Conservation (phyloP, 2,329 filamentous ascomycete genomes). For the Xylariaceae sp. region DNA sequence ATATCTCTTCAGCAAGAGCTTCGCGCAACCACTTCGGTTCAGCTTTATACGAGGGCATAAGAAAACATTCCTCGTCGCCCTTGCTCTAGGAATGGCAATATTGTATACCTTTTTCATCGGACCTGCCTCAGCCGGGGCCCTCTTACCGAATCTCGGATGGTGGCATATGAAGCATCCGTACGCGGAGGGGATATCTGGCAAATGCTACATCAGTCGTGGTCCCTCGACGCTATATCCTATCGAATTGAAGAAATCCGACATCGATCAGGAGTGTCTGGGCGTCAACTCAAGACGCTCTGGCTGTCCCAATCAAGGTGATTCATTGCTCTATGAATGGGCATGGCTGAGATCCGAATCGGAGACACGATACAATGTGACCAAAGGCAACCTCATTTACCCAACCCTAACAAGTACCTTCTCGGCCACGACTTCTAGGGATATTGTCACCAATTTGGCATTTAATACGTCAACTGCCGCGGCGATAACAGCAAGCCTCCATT, state of each 20-base stretch:
- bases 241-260: neutral
- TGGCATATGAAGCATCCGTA: conserved; percentile 4
- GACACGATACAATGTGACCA: conserved; percentile 3
- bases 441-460: neutral
- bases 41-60: neutral
- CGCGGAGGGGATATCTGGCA: neutral
- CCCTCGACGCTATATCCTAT: conserved; percentile 3
- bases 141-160: conserved; percentile 5
- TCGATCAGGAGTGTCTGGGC: neutral
- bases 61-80: conserved; percentile 2
- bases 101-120: conserved; percentile 11
- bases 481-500: conserved; percentile 7
- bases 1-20: conserved; percentile 10
- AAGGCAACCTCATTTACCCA: conserved; percentile 6
- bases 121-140: conserved; percentile 9
- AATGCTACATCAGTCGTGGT: conserved; percentile 1
- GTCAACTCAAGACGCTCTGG: neutral
- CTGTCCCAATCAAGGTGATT: conserved; percentile 3
- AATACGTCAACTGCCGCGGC: conserved; percentile 3
- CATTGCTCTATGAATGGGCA: conserved; percentile 1
- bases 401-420: conserved; percentile 8
- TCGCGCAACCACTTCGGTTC: neutral
- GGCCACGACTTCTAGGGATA: conserved; percentile 5
- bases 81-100: conserved; percentile 7
- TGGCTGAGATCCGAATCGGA: conserved; percentile 3